A percentile compares a stretch with the other conserved stretches of the same genome.
Evolutionary conservation across 2,329 filamentous ascomycete species (phyloP).

Genomic region (Calonectria pauciramosa): DNA sequence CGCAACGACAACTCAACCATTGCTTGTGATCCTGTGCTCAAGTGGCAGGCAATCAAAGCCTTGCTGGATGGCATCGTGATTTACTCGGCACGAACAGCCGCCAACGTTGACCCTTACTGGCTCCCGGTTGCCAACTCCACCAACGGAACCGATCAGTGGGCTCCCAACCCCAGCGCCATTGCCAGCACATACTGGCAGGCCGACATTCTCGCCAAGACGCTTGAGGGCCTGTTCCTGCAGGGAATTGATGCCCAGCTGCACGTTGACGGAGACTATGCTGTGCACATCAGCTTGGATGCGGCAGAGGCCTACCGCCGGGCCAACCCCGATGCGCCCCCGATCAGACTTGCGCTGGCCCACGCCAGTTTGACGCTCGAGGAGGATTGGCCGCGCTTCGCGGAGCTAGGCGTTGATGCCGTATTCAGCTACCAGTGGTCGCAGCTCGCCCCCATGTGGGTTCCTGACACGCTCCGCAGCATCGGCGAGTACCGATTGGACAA

Average conservation of each 20-base stretch:
- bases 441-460: constrained; percentile 29
- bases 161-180: constrained; percentile 40
- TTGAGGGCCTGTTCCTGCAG: constrained; percentile 38
- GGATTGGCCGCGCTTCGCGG: constrained; percentile 37
- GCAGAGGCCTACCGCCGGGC: constrained; percentile 38
- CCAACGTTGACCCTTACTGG: constrained; percentile 45
- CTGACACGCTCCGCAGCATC: constrained; percentile 32
- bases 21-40: constrained; percentile 36
- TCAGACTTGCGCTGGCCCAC: constrained; percentile 36
- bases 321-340: constrained; percentile 15
- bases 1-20: constrained; percentile 33
- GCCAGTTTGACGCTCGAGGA: constrained; percentile 28
- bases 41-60: constrained; percentile 47
- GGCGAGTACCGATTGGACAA: constrained; percentile 29
- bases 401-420: constrained; percentile 37
- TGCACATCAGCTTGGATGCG: constrained; percentile 40
- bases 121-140: constrained; percentile 20
- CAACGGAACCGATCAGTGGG: constrained; percentile 38
- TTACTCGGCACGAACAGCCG: constrained; percentile 46
- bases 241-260: constrained; percentile 43
- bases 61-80: constrained; percentile 46
- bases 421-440: constrained; percentile 40
- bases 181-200: constrained; percentile 42
- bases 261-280: constrained; percentile 43
- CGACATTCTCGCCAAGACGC: constrained; percentile 40